Evolutionary conservation across 805 yeast genomes (phyloP).

Genomic region (Saturnispora zaruensis): DNA sequence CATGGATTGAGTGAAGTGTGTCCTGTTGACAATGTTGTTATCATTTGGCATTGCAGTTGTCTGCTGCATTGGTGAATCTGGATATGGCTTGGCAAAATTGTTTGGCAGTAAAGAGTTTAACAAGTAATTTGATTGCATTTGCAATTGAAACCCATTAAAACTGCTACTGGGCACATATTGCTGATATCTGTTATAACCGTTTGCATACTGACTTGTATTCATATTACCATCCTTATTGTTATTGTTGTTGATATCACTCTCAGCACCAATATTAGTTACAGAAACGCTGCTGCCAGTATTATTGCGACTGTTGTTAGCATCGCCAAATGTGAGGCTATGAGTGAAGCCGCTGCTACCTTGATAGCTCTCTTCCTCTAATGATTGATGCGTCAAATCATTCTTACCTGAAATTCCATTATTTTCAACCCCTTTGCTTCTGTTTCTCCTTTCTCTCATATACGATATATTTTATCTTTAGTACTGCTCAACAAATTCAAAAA

Average conservation of each 20-base stretch:
- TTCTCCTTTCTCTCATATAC: neutral
- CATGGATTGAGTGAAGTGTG: neutral
- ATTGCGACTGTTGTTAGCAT: neutral
- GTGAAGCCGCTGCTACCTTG: neutral
- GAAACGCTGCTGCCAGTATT: neutral
- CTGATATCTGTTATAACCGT: neutral
- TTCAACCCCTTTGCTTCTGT: neutral
- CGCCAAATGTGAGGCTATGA: neutral
- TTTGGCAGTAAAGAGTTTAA: neutral
- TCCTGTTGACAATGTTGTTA: neutral
- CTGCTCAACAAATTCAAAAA: too few species aligned
- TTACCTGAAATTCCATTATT: neutral
- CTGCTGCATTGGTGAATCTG: neutral
- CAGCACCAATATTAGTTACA: neutral
- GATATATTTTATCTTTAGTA: neutral
- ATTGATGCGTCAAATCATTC: neutral
- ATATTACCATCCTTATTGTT: neutral
- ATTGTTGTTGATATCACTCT: neutral
- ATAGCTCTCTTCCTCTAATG: neutral
- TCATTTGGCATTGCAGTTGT: neutral
- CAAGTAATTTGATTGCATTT: slow-evolving; percentile 2
- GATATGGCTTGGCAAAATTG: neutral
- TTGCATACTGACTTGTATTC: neutral
- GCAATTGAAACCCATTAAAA: neutral
- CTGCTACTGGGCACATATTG: neutral